Conservation (phyloP, 352 stramenopile genomes). For the Pythium dissotocum region DNA sequence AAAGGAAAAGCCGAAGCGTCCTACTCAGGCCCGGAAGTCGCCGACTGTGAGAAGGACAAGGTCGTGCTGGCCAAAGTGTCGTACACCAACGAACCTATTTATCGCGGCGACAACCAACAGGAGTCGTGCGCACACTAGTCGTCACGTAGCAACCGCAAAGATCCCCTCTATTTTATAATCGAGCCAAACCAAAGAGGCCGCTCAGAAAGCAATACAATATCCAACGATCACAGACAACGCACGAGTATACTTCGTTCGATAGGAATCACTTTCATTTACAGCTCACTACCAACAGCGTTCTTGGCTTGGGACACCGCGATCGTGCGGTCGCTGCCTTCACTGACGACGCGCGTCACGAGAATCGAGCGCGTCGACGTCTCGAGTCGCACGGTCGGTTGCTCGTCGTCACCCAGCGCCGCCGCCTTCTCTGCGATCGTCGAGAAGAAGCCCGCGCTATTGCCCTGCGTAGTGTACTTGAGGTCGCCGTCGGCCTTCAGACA, state of each 20-base stretch:
- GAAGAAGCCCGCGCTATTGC: slow-evolving; percentile 72
- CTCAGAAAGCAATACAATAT: slow-evolving; percentile 6
- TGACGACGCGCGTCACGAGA: slow-evolving; percentile 58
- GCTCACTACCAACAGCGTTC: slow-evolving; percentile 6
- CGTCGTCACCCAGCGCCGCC: slow-evolving; percentile 39
- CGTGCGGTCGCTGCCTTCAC: slow-evolving; percentile 43
- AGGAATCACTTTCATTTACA: slow-evolving; percentile 7
- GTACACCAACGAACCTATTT: slow-evolving; percentile 27
- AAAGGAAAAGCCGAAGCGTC: slow-evolving; percentile 39
- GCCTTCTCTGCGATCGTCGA: slow-evolving; percentile 69
- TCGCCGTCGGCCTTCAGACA: slow-evolving; percentile 68
- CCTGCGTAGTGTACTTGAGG: slow-evolving; percentile 44
- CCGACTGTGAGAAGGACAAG: slow-evolving; percentile 68
- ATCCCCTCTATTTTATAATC: slow-evolving; percentile 13
- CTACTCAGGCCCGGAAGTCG: slow-evolving; percentile 27
- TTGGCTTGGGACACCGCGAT: slow-evolving; percentile 58
- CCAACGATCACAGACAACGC: not conserved
- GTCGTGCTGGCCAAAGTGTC: slow-evolving; percentile 51
- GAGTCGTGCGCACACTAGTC: slow-evolving; percentile 21
- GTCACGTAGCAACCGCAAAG: not conserved
- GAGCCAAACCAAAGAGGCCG: not conserved
- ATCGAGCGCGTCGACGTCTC: slow-evolving; percentile 44
- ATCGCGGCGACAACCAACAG: slow-evolving; percentile 31
- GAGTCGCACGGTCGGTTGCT: slow-evolving; percentile 33
- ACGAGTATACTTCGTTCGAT: not conserved